Base-by-base conservation (phyloP, 2,329 filamentous ascomycete species). In the Cryphonectria carpinicola region DNA sequence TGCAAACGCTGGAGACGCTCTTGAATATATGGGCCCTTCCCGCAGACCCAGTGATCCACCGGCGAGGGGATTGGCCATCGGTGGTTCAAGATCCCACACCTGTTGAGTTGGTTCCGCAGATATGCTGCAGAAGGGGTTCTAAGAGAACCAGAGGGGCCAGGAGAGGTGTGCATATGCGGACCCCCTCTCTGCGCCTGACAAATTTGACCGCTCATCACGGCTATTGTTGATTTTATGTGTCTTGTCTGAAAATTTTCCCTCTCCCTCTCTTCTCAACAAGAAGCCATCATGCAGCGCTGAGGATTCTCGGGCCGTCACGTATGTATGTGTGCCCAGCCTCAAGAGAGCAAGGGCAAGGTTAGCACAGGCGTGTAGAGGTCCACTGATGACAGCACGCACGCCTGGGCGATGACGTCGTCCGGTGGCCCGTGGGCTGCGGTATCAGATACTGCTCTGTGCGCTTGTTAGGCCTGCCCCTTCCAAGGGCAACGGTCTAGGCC, bases 361-460 rank as follows among this genome's bases (percentile, higher is more conserved):
- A 56, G 70, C 67, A 70, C 67, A 60, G 63, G 43, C 39, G 32
- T 32, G 5, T 2, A 46, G 58, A 14, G 43, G 25, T 41, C 66
- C 61, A 49, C 63, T 60, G 69, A 67, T 35, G 69, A 65, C 58
- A 68, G 69, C 49, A 62, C 41, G 58, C 39, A 49, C 22, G 46
- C 46, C 46, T 61, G 49, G n/a, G 17, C 28, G n/a, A 70, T 72
- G 70, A 72, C 70, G 70, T 72, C 68, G 68, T 28, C 52, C 39
- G 58, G 63, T 49, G 46, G 46, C 25, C 28, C 28, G 11, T 28
- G 37, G n/a, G 63, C 62, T 60, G 69, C 56, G 54, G 54, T 70
- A 39, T 62, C 10, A 25, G 22, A 46, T 25, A 41, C 28, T 46
- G 19, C 22, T n/a, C 37, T 64, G 61, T 19, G 14, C 19, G 46